A percentile compares a stretch with the other conserved stretches of the same genome.
Conservation (phyloP, 495 filamentous ascomycete species). For the Trichoderma asperelloides region DNA sequence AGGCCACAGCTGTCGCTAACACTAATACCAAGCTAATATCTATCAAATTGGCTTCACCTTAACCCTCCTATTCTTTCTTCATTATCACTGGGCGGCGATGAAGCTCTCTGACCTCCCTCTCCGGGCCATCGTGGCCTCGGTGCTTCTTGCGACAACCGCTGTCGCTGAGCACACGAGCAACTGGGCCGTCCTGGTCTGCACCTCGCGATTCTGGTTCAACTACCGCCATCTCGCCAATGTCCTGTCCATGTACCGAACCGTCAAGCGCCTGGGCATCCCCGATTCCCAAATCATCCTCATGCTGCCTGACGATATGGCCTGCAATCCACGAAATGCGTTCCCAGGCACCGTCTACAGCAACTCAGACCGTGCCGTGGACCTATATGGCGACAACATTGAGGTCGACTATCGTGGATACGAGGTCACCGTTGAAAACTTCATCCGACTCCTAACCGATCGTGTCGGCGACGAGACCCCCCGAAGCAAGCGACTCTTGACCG, state of each 20-base stretch:
- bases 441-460: conserved; percentile 86
- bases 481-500: conserved; percentile 84
- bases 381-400: conserved; percentile 98
- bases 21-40: not conserved
- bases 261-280: conserved; percentile 94
- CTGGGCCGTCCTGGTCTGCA: conserved; percentile 95
- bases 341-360: conserved; percentile 98
- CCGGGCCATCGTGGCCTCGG: conserved; percentile 32
- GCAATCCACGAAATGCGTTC: conserved; percentile 96
- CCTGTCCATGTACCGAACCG: conserved; percentile 93
- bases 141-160: conserved; percentile 32
- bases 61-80: not conserved
- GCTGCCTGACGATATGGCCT: conserved; percentile 99
- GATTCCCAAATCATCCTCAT: conserved; percentile 99
- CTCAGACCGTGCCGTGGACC: conserved; percentile 85
- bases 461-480: conserved; percentile 87
- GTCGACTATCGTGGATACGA: conserved; percentile 98
- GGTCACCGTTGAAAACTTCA: conserved; percentile 98
- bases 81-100: conserved; percentile 18
- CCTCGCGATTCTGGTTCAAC: conserved; percentile 99
- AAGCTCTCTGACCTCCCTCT: conserved; percentile 31
- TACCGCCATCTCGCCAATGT: conserved; percentile 98
- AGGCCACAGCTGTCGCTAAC: not conserved
- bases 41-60: not conserved
- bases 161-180: conserved; percentile 86